Percentiles rank a stretch among this genome's conserved stretches.
Evolutionary conservation across 2,329 filamentous ascomycete genomes (phyloP).

Genomic region (Colletotrichum orchidophilum): DNA sequence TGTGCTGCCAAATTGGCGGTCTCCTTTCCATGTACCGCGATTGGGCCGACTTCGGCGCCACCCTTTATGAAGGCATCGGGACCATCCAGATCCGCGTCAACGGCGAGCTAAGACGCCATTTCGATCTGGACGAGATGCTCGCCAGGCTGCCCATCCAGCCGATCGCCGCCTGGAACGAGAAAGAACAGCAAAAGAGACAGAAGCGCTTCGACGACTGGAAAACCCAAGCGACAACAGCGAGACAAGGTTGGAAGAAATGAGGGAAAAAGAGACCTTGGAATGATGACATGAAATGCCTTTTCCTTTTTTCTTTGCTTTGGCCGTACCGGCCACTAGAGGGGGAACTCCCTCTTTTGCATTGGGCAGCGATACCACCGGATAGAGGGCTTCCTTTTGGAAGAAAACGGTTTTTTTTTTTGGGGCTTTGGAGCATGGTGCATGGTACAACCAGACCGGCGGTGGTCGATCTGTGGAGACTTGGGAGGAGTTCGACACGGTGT

Average conservation of each 20-base stretch:
- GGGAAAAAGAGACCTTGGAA: neutral
- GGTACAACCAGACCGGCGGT: constrained; percentile 10
- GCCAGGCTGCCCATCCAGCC: constrained; percentile 30
- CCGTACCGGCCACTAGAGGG: constrained; percentile 15
- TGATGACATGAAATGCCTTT: constrained; percentile 23
- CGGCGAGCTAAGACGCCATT: constrained; percentile 30
- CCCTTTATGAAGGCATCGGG: constrained; percentile 32
- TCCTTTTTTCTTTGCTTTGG: constrained; percentile 20
- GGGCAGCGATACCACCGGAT: constrained; percentile 30
- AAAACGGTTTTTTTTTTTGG: constrained; percentile 7
- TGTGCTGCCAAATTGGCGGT: constrained; percentile 30
- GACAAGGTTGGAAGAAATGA: constrained; percentile 22
- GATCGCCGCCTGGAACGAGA: constrained; percentile 28
- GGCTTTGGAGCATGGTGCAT: constrained; percentile 20
- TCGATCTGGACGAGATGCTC: constrained; percentile 34
- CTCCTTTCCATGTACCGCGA: constrained; percentile 32
- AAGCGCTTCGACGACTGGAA: constrained; percentile 32
- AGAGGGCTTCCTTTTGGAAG: constrained; percentile 1
- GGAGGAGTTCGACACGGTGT: neutral
- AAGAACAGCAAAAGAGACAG: constrained; percentile 26
- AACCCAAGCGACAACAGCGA: constrained; percentile 15
- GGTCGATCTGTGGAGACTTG: constrained; percentile 8
- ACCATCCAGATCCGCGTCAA: constrained; percentile 34
- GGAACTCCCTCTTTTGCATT: constrained; percentile 18
- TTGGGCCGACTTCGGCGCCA: constrained; percentile 31